Evolutionary conservation across 1,284 basidiomycete species (phyloP).

Genomic region (Leccinum subfulvum): DNA sequence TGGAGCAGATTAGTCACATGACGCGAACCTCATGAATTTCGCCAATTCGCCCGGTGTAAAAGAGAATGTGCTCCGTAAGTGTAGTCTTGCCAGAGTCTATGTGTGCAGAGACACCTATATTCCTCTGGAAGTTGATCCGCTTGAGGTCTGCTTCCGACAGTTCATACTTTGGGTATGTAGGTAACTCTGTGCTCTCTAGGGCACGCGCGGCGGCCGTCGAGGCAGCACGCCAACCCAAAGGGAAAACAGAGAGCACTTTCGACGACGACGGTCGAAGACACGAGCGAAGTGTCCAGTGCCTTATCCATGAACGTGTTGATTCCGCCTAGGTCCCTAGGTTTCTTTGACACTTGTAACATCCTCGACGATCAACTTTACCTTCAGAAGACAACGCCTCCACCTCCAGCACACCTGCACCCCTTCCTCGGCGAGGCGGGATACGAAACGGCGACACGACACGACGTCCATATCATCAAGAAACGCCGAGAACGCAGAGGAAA

Average conservation of each 20-base stretch:
- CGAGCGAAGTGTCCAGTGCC: constrained; percentile 25
- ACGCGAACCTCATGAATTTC: constrained; percentile 90
- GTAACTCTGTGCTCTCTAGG: constrained; percentile 9
- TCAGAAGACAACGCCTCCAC: too few relatives aligned
- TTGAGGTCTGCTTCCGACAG: constrained; percentile 58
- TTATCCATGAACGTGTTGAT: too few relatives aligned
- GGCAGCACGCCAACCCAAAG: constrained; percentile 23
- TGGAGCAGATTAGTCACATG: neutral
- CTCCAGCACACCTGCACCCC: too few relatives aligned
- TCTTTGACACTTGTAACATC: too few relatives aligned
- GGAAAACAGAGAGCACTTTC: neutral
- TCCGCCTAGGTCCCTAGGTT: too few relatives aligned
- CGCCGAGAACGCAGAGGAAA: too few relatives aligned
- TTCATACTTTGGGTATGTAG: constrained; percentile 37
- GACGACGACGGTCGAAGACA: constrained; percentile 8
- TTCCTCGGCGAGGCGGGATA: too few relatives aligned
- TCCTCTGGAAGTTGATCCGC: constrained; percentile 67
- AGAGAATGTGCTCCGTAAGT: constrained; percentile 94
- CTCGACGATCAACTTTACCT: too few relatives aligned
- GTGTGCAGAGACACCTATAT: constrained; percentile 87
- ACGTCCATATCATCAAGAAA: too few relatives aligned
- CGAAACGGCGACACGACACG: too few relatives aligned
- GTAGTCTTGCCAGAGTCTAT: constrained; percentile 99
- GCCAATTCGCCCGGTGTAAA: constrained; percentile 93
- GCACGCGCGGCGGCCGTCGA: constrained; percentile 27